Evolutionary conservation across 176 grass and related monocot species (phyloP).

Genomic region (Oropetium thomaeum): DNA sequence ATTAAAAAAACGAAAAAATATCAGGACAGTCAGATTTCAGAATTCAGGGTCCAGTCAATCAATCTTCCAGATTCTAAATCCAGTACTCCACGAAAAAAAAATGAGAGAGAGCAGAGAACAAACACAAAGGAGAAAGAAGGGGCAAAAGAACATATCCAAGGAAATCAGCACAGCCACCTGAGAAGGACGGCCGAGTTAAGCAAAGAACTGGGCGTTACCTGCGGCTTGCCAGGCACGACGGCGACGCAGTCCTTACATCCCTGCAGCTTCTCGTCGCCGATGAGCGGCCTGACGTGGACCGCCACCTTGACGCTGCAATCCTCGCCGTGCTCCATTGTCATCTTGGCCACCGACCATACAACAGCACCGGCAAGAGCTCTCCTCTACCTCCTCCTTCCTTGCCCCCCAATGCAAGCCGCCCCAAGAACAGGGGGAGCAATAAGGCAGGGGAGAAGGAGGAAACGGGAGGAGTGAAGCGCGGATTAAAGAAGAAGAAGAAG

Average conservation of each 20-base stretch:
- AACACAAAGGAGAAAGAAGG: background rate
- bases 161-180: background rate
- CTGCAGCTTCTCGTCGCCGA: slow-evolving; percentile 95
- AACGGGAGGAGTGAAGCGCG: slow-evolving; percentile 27
- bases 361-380: slow-evolving; percentile 7
- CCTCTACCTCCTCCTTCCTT: slow-evolving; percentile 1
- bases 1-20: background rate
- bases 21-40: background rate
- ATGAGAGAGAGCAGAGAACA: background rate
- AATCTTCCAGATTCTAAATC: slow-evolving; percentile 30
- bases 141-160: background rate
- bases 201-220: no score
- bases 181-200: no score
- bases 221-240: slow-evolving; percentile 72
- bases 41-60: slow-evolving; percentile 22
- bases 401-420: slow-evolving; percentile 12
- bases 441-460: slow-evolving; percentile 6
- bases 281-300: slow-evolving; percentile 89
- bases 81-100: background rate
- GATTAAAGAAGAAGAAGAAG: slow-evolving; percentile 33
- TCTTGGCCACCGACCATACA: slow-evolving; percentile 48
- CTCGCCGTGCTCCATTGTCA: slow-evolving; percentile 93
- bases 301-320: slow-evolving; percentile 98
- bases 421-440: slow-evolving; percentile 9
- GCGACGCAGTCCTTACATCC: slow-evolving; percentile 93